phyloP scores from a whole-genome alignment of 768 basidiomycete genomes.

The Coprinopsis cinerea region DNA sequence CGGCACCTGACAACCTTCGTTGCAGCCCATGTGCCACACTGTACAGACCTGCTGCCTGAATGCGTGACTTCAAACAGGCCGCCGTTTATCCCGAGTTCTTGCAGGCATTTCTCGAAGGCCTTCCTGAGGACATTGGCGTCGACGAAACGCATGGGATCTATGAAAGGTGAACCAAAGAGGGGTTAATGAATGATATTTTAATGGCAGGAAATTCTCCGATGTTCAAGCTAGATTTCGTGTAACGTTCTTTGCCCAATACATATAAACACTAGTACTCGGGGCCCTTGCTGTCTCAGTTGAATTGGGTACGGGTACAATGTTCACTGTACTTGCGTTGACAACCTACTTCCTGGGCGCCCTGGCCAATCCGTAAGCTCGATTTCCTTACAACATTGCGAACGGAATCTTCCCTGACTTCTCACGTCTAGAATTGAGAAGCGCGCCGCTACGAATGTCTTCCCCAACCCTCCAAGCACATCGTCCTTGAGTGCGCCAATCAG shows the following conservation, averaged over 20 bases:
- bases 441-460: slow-evolving; percentile 29
- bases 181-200: background rate
- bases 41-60: too few species aligned
- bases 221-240: too few species aligned
- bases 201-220: too few species aligned
- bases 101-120: background rate
- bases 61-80: background rate
- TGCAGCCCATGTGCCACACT: too few species aligned
- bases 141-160: background rate
- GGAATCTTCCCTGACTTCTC: background rate
- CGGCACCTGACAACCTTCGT: too few species aligned
- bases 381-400: background rate
- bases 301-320: too few species aligned
- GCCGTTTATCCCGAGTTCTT: background rate
- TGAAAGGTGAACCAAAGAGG: background rate
- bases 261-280: too few species aligned
- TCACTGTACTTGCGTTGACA: background rate
- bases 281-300: too few species aligned
- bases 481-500: slow-evolving; percentile 30
- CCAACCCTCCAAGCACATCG: slow-evolving; percentile 27
- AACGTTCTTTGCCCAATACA: too few species aligned
- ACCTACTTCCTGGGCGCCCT: background rate
- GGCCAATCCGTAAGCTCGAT: background rate
- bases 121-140: background rate
- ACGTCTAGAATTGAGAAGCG: slow-evolving; percentile 22